phyloP scores from a whole-genome alignment of 2,329 filamentous ascomycete genomes.

The Dothideomycetes sp. region DNA sequence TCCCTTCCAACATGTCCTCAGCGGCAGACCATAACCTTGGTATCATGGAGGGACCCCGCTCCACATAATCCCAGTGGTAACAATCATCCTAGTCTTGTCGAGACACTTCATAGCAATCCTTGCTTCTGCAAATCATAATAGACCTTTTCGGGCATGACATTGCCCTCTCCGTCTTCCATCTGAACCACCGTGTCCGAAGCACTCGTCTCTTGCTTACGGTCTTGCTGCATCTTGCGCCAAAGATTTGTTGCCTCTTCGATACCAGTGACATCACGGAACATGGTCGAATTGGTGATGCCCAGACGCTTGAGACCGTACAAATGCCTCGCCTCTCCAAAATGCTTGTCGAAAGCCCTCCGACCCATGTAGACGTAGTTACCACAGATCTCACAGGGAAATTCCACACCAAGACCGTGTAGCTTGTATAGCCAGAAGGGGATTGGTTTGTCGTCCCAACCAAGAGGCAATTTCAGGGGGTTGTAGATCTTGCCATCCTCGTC shows the following conservation, averaged over 20 bases:
- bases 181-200: conserved; percentile 81
- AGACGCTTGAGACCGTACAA: conserved; percentile 90
- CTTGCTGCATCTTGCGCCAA: conserved; percentile 87
- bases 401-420: conserved; percentile 85
- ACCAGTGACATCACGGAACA: conserved; percentile 88
- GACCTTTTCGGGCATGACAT: conserved; percentile 98
- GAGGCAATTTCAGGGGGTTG: conserved; percentile 89
- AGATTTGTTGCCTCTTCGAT: conserved; percentile 83
- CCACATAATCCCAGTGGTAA: too few species aligned
- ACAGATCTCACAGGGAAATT: conserved; percentile 93
- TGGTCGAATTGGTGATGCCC: conserved; percentile 79
- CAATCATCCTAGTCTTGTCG: too few species aligned
- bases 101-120: conserved; percentile 57
- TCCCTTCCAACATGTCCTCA: too few species aligned
- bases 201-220: conserved; percentile 67
- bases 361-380: conserved; percentile 99
- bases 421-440: conserved; percentile 99
- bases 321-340: conserved; percentile 90
- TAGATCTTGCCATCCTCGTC: conserved; percentile 73
- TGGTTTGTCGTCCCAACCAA: conserved; percentile 97
- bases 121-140: conserved; percentile 93
- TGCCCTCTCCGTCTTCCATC: conserved; percentile 96
- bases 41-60: too few species aligned
- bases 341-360: conserved; percentile 90
- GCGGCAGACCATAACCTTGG: too few species aligned